Conservation (phyloP, 78 protist genomes). For the Pelomyxa schiedti region DNA sequence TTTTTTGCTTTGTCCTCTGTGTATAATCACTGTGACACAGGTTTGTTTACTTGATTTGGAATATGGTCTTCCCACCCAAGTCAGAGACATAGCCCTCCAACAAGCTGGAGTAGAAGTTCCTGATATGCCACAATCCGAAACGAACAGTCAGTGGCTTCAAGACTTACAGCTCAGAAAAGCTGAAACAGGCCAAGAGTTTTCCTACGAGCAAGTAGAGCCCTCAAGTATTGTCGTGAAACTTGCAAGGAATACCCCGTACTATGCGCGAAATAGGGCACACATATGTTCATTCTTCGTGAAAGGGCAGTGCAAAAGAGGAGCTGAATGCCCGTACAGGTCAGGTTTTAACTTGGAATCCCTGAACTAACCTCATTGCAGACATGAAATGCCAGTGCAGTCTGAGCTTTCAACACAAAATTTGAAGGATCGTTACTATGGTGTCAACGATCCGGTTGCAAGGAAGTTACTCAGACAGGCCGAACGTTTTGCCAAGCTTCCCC, state of each 20-base stretch:
- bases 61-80: constrained; percentile 79
- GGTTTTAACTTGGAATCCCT: background rate
- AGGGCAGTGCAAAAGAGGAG: constrained; percentile 71
- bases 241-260: constrained; percentile 50
- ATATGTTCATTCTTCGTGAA: constrained; percentile 67
- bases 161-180: background rate
- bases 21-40: background rate
- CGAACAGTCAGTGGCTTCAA: background rate
- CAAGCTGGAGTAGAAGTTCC: constrained; percentile 22
- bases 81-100: constrained; percentile 51
- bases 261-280: constrained; percentile 46
- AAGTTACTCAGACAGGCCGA: constrained; percentile 28
- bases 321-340: constrained; percentile 58
- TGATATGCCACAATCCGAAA: background rate
- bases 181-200: constrained; percentile 12
- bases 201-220: constrained; percentile 26
- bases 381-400: background rate
- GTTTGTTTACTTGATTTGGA: constrained; percentile 80
- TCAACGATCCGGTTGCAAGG: constrained; percentile 60
- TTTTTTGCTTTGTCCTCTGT: background rate
- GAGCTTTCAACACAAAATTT: constrained; percentile 44
- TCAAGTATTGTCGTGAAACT: constrained; percentile 15
- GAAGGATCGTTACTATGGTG: constrained; percentile 61
- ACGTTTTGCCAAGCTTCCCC: constrained; percentile 4
- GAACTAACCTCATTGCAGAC: background rate